Percentiles rank a stretch among this genome's conserved stretches.
Conservation (phyloP, 2,329 filamentous ascomycete species). For the Mycosphaerella arachidis region DNA sequence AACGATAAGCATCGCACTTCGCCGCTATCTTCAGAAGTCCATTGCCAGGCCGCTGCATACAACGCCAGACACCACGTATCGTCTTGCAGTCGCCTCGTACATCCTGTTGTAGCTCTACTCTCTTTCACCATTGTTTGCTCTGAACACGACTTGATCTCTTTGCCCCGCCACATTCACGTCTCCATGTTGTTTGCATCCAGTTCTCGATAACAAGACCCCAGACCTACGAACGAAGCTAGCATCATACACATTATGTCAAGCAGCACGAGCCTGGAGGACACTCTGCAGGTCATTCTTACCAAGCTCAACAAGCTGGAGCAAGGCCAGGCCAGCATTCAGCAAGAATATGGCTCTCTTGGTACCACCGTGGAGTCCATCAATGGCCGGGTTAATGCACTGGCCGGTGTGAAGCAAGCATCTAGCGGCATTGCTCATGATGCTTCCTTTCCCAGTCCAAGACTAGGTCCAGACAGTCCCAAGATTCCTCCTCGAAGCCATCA, state of each 20-base stretch:
- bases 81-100: background rate
- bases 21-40: background rate
- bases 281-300: conserved; percentile 52
- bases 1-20: conserved; percentile 2
- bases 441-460: conserved; percentile 22
- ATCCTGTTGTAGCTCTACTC: background rate
- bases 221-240: background rate
- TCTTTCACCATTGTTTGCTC: background rate
- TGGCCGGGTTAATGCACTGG: conserved; percentile 57
- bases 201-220: conserved; percentile 1
- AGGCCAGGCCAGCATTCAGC: conserved; percentile 53
- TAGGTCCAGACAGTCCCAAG: conserved; percentile 22
- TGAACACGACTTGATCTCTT: background rate
- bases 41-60: background rate
- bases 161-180: background rate
- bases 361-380: conserved; percentile 57
- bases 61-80: background rate
- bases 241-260: conserved; percentile 1
- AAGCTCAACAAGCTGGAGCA: conserved; percentile 53
- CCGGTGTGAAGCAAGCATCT: conserved; percentile 54
- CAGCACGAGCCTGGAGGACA: conserved; percentile 12
- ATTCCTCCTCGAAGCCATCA: conserved; percentile 18
- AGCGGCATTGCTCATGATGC: conserved; percentile 43
- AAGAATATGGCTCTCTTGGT: conserved; percentile 52
- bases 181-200: background rate